These are phyloP conservation scores for Solanum bulbocastanum DNA, from an alignment of 257 asterid species.

Conservation along the genomic window DNA sequence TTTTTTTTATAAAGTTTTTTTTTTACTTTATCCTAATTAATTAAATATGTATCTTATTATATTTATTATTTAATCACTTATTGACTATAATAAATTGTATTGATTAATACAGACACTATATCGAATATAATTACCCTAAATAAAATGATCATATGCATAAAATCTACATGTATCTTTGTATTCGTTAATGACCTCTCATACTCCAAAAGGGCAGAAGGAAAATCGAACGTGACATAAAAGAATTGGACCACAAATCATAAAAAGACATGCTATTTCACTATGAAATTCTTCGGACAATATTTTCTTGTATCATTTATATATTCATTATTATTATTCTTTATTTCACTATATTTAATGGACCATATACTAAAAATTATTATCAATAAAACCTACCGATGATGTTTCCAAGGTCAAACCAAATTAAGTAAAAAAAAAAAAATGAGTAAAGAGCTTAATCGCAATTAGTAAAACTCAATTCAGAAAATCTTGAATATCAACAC, in stretches of 20 bases:
- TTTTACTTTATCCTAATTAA: background rate
- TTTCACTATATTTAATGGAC: rapidly evolving
- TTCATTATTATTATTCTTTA: background rate
- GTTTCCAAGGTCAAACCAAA: background rate
- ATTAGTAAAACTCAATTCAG: background rate
- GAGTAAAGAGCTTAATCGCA: background rate
- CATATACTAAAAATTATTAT: background rate
- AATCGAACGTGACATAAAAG: background rate
- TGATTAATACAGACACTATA: background rate
- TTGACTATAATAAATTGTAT: background rate
- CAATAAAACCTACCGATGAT: background rate
- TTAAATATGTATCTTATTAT: background rate
- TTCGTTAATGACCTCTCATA: background rate
- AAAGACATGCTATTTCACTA: background rate
- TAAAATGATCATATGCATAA: background rate
- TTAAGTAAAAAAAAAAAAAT: background rate
- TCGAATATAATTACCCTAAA: background rate
- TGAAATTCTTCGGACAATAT: background rate
- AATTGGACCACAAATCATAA: background rate
- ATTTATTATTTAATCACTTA: background rate
- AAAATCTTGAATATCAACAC: background rate
- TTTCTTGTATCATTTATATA: background rate
- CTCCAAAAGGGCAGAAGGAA: background rate
- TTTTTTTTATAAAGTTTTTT: too few species aligned
- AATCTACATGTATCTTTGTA: background rate